phyloP scores from a whole-genome alignment of 2,329 filamentous ascomycete genomes.

The Chalara sp. region DNA sequence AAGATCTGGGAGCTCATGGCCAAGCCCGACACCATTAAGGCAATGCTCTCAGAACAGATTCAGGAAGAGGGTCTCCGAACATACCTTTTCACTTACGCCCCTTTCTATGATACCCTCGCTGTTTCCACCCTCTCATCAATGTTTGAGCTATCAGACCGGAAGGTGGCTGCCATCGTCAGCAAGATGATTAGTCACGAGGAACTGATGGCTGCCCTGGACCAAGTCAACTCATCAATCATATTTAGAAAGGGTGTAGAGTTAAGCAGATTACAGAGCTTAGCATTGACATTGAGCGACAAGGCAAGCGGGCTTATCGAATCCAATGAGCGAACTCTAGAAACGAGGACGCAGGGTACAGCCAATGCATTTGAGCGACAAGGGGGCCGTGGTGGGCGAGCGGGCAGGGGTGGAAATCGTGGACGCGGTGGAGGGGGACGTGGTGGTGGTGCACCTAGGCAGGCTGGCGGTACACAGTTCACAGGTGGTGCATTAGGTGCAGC shows the following conservation, averaged over 20 bases:
- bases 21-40: constrained; percentile 86
- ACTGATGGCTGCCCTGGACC: constrained; percentile 89
- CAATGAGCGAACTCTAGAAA: constrained; percentile 95
- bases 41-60: constrained; percentile 95
- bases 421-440: constrained; percentile 49
- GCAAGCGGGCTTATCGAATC: constrained; percentile 91
- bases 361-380: constrained; percentile 94
- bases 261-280: constrained; percentile 88
- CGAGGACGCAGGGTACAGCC: constrained; percentile 89
- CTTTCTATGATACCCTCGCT: constrained; percentile 95
- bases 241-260: constrained; percentile 99
- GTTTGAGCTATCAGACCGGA: constrained; percentile 89
- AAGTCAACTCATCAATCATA: constrained; percentile 94
- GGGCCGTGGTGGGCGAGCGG: constrained; percentile 59
- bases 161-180: constrained; percentile 91
- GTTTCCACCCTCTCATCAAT: constrained; percentile 79
- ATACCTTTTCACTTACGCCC: constrained; percentile 98
- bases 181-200: constrained; percentile 99
- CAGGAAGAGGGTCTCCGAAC: constrained; percentile 97
- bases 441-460: constrained; percentile 56
- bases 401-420: constrained; percentile 58
- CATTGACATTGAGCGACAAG: constrained; percentile 92
- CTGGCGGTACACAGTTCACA: constrained; percentile 72
- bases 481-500: constrained; percentile 70
- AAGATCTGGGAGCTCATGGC: constrained; percentile 99